These are phyloP conservation scores for Fusarium chlamydosporum DNA, from an alignment of 2,329 filamentous ascomycete species.

Conservation along the genomic window DNA sequence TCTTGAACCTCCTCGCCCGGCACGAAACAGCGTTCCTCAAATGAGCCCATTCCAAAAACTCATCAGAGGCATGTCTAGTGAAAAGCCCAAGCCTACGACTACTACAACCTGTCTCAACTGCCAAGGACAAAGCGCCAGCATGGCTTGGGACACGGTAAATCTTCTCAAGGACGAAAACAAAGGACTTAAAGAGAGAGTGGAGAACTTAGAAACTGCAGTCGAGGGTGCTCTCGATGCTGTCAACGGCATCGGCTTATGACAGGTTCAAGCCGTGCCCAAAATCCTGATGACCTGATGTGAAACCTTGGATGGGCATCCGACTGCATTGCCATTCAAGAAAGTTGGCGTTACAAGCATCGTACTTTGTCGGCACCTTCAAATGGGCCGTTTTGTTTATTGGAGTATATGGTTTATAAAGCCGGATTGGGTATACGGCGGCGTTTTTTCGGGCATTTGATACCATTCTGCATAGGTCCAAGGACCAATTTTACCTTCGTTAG, in stretches of 20 bases:
- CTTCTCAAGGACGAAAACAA: conserved; percentile 73
- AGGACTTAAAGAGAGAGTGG: conserved; percentile 71
- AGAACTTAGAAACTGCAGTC: conserved; percentile 70
- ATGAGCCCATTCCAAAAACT: conserved; percentile 60
- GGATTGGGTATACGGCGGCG: conserved; percentile 40
- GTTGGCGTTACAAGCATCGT: conserved; percentile 27
- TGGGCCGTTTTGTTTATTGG: conserved; percentile 29
- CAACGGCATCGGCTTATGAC: conserved; percentile 65
- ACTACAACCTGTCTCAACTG: conserved; percentile 67
- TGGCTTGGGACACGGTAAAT: conserved; percentile 76
- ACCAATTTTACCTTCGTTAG: conserved; percentile 41
- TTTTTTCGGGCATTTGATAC: conserved; percentile 48
- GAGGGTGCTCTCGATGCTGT: conserved; percentile 72
- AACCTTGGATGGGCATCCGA: conserved; percentile 24
- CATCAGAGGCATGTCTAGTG: conserved; percentile 60
- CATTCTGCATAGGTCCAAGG: conserved; percentile 45
- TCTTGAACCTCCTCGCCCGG: conserved; percentile 50
- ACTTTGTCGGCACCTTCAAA: conserved; percentile 19
- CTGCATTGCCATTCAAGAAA: conserved; percentile 27
- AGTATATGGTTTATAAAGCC: conserved; percentile 36
- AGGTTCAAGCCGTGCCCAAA: conserved; percentile 9
- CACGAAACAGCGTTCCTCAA: conserved; percentile 51
- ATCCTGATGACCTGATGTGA: conserved; percentile 24
- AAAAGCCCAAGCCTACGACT: conserved; percentile 46
- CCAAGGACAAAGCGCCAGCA: conserved; percentile 68